Percentiles rank a stretch among this genome's conserved stretches.
These are phyloP conservation scores for Fusarium siculi DNA, from an alignment of 2,329 filamentous ascomycete species.

Conservation along the genomic window DNA sequence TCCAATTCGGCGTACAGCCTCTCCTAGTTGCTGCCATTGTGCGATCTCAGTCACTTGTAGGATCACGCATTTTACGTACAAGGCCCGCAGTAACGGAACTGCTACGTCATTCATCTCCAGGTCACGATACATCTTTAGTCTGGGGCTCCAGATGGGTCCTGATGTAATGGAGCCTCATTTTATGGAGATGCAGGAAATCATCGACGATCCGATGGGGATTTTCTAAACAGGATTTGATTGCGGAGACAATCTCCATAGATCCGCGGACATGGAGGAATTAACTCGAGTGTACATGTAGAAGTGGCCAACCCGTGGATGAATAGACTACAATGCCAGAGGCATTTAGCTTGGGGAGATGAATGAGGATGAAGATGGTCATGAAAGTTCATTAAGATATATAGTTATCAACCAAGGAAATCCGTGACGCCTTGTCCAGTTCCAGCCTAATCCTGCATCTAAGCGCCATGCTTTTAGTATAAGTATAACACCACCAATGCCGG, in stretches of 20 bases:
- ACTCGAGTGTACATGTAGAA: not conserved
- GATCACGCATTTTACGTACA: not conserved
- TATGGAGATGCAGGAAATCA: conserved; percentile 16
- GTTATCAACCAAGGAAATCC: conserved; percentile 15
- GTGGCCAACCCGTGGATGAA: not conserved
- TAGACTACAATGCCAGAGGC: too few relatives aligned
- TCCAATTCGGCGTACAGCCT: not conserved
- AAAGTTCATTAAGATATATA: conserved; percentile 15
- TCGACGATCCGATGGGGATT: conserved; percentile 17
- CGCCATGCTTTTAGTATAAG: conserved; percentile 24
- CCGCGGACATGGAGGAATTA: not conserved
- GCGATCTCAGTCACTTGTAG: not conserved
- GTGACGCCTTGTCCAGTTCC: conserved; percentile 7
- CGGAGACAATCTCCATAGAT: not conserved
- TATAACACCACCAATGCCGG: conserved; percentile 13
- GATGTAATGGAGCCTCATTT: conserved; percentile 29
- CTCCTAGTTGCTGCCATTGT: not conserved
- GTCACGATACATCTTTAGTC: not conserved
- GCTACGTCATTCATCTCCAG: conserved; percentile 5
- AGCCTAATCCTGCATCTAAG: conserved; percentile 1
- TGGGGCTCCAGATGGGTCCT: conserved; percentile 25
- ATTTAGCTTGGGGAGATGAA: too few relatives aligned
- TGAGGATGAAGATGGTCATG: not conserved
- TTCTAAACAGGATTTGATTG: conserved; percentile 11
- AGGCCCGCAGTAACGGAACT: not conserved